Conservation (phyloP, 768 basidiomycete genomes). For the Phylloporus sp. region DNA sequence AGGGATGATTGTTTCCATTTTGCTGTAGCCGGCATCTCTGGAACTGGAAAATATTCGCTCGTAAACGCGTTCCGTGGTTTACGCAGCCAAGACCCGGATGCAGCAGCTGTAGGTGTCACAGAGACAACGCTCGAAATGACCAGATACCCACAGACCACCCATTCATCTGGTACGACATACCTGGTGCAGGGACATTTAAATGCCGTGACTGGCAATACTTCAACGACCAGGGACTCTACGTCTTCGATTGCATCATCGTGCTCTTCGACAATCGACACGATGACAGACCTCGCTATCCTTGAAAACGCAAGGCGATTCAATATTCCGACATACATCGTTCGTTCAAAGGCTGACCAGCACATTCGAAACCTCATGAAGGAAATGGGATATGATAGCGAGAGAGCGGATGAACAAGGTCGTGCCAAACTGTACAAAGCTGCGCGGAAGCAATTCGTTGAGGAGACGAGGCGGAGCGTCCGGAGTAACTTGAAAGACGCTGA, state of each 20-base stretch:
- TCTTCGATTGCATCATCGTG: conserved; percentile 23
- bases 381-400: conserved; percentile 17
- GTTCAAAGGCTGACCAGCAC: conserved; percentile 22
- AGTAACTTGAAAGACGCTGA: conserved; percentile 18
- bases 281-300: conserved; percentile 22
- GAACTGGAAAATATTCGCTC: conserved; percentile 36
- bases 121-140: conserved; percentile 15
- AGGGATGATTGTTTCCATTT: conserved; percentile 31
- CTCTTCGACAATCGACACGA: conserved; percentile 22
- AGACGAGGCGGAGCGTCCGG: conserved; percentile 15
- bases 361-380: conserved; percentile 17
- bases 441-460: conserved; percentile 13
- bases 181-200: conserved; percentile 19
- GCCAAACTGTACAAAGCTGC: conserved; percentile 8
- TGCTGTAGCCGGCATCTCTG: conserved; percentile 32
- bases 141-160: conserved; percentile 10
- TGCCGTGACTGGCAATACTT: conserved; percentile 22
- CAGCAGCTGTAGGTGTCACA: conserved; percentile 16
- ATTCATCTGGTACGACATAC: conserved; percentile 22
- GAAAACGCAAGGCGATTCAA: conserved; percentile 13
- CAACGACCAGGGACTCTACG: conserved; percentile 21
- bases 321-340: conserved; percentile 22
- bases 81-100: conserved; percentile 10
- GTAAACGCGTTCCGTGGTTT: conserved; percentile 36
- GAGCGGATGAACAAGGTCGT: conserved; percentile 10